These are phyloP conservation scores for Scedosporium dehoogii DNA, from an alignment of 2,329 filamentous ascomycete genomes.

Conservation along the genomic window DNA sequence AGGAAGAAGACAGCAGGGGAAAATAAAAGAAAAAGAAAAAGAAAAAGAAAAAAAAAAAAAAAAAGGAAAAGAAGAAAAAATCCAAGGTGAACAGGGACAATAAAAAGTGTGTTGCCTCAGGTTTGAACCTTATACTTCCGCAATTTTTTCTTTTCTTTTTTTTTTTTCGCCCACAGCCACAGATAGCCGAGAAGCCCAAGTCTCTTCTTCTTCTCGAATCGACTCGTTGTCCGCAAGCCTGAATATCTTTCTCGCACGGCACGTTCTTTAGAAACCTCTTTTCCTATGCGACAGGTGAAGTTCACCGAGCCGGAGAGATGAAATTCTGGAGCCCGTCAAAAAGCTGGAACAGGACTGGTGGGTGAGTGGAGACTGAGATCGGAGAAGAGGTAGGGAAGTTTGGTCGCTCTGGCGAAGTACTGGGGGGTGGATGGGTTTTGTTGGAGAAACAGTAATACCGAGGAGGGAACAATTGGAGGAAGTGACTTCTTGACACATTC, in stretches of 20 bases:
- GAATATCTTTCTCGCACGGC: background rate
- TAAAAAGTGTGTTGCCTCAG: background rate
- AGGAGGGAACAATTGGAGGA: background rate
- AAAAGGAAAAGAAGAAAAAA: background rate
- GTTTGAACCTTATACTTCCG: background rate
- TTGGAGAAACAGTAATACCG: background rate
- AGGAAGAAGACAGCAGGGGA: background rate
- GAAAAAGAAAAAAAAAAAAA: background rate
- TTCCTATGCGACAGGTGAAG: background rate
- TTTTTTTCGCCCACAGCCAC: background rate
- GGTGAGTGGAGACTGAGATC: constrained; percentile 3
- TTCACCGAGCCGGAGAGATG: background rate
- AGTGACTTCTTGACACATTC: background rate
- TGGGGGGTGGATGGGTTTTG: constrained; percentile 3
- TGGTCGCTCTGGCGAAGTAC: background rate
- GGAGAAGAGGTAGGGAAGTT: constrained; percentile 1
- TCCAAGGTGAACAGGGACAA: background rate
- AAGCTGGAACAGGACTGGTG: constrained; percentile 1
- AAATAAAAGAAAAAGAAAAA: background rate
- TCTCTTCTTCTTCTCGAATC: background rate
- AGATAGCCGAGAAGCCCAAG: background rate
- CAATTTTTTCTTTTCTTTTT: background rate
- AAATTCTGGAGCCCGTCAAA: constrained; percentile 3
- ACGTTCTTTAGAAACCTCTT: background rate
- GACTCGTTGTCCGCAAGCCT: background rate